These are phyloP conservation scores for Circinella minor DNA, from an alignment of 371 early-diverging fungal species.

Conservation along the genomic window DNA sequence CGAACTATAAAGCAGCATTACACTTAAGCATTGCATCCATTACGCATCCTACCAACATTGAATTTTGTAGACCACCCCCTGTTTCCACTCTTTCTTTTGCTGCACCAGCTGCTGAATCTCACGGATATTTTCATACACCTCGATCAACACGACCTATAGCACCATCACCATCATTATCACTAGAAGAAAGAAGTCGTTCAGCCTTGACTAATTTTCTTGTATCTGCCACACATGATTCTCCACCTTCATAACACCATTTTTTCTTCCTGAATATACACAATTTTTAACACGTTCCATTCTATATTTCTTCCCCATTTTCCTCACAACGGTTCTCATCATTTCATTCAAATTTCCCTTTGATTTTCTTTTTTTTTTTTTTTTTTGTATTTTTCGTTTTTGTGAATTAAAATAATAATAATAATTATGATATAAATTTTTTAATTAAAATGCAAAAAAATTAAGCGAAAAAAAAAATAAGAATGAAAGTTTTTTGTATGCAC, in stretches of 20 bases:
- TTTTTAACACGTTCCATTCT: neutral
- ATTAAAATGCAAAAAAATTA: neutral
- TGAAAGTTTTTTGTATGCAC: neutral
- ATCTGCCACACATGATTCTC: neutral
- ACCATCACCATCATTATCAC: neutral
- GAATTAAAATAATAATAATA: neutral
- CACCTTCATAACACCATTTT: too few species aligned
- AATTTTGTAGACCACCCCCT: neutral
- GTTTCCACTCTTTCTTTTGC: neutral
- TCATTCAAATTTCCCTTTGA: too few species aligned
- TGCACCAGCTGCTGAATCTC: neutral
- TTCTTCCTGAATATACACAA: too few species aligned
- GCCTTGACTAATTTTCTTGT: neutral
- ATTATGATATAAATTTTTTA: neutral
- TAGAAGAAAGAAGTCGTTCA: neutral
- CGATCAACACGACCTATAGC: neutral
- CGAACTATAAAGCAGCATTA: neutral
- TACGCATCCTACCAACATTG: conserved; percentile 6
- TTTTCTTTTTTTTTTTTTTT: neutral
- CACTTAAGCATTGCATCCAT: conserved; percentile 15
- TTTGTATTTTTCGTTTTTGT: too few species aligned
- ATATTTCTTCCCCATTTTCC: neutral
- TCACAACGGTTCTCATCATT: too few species aligned
- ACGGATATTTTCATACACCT: neutral
- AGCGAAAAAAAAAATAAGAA: neutral